Conservation (phyloP, 495 filamentous ascomycete species). For the Aspergillus sparsus region DNA sequence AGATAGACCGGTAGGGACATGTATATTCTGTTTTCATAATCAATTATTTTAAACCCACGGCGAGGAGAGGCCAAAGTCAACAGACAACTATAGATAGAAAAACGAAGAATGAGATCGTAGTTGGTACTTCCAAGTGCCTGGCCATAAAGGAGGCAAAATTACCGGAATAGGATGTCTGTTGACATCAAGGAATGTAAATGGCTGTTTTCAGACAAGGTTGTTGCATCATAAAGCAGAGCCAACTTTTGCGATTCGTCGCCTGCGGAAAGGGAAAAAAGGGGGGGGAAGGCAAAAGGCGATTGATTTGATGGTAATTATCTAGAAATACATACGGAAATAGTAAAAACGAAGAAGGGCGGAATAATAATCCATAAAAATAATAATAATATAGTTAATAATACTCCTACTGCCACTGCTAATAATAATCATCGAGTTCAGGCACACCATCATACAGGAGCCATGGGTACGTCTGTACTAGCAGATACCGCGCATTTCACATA, state of each 20-base stretch:
- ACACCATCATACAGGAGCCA: not conserved
- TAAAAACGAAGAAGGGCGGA: too few relatives aligned
- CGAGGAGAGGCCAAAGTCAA: not conserved
- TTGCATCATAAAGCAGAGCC: not conserved
- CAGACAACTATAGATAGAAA: not conserved
- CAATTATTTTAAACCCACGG: not conserved
- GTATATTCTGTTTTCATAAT: not conserved
- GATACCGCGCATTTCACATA: not conserved
- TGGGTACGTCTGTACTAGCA: not conserved
- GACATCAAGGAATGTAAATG: slow-evolving; percentile 13
- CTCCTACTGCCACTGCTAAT: not conserved
- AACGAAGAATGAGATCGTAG: not conserved
- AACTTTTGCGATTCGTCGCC: not conserved
- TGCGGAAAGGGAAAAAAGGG: not conserved
- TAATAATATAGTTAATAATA: not conserved
- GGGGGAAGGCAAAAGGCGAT: too few relatives aligned
- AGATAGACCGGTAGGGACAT: too few relatives aligned
- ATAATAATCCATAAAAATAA: too few relatives aligned
- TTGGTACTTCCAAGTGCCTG: not conserved
- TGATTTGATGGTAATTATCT: too few relatives aligned
- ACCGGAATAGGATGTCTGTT: slow-evolving; percentile 11
- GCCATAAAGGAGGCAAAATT: not conserved
- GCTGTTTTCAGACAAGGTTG: slow-evolving; percentile 6
- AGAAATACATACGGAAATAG: too few relatives aligned
- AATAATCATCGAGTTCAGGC: slow-evolving; percentile 3